Conservation (phyloP, 805 yeast species). For the Lipomyces mesembrius region DNA sequence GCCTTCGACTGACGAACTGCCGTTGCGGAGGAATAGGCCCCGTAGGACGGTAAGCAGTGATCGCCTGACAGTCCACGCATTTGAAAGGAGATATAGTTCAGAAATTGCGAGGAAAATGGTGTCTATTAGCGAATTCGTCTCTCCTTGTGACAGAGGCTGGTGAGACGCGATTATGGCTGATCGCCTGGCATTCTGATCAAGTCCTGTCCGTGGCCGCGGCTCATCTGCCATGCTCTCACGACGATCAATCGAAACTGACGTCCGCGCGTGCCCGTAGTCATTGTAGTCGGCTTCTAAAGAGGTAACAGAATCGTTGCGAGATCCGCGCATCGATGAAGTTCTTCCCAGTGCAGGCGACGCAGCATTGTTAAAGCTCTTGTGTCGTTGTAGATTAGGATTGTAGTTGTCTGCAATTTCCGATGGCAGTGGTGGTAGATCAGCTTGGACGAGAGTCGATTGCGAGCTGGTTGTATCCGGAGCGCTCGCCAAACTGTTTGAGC, state of each 20-base stretch:
- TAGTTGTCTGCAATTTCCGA: slow-evolving; percentile 27
- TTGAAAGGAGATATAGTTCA: slow-evolving; percentile 37
- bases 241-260: slow-evolving; percentile 12
- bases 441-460: neutral
- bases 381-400: slow-evolving; percentile 10
- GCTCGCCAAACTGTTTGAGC: slow-evolving; percentile 24
- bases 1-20: slow-evolving; percentile 37
- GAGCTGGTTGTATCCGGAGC: slow-evolving; percentile 2
- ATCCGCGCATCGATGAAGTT: slow-evolving; percentile 4
- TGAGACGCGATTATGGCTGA: slow-evolving; percentile 18
- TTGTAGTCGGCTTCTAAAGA: slow-evolving; percentile 18
- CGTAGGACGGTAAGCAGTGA: slow-evolving; percentile 38
- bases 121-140: slow-evolving; percentile 36
- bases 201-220: slow-evolving; percentile 7
- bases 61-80: slow-evolving; percentile 39
- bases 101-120: slow-evolving; percentile 36
- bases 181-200: slow-evolving; percentile 15
- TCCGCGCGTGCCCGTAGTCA: slow-evolving; percentile 8
- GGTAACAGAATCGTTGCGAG: slow-evolving; percentile 13
- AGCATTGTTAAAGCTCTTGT: slow-evolving; percentile 3
- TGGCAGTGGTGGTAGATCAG: slow-evolving; percentile 24
- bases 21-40: slow-evolving; percentile 37
- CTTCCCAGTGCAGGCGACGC: slow-evolving; percentile 14
- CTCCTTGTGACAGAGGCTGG: slow-evolving; percentile 25
- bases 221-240: slow-evolving; percentile 2